A percentile compares a stretch with the other conserved stretches of the same genome.
These are phyloP conservation scores for Aureobasidium melanogenum DNA, from an alignment of 2,329 filamentous ascomycete species.

Conservation along the genomic window DNA sequence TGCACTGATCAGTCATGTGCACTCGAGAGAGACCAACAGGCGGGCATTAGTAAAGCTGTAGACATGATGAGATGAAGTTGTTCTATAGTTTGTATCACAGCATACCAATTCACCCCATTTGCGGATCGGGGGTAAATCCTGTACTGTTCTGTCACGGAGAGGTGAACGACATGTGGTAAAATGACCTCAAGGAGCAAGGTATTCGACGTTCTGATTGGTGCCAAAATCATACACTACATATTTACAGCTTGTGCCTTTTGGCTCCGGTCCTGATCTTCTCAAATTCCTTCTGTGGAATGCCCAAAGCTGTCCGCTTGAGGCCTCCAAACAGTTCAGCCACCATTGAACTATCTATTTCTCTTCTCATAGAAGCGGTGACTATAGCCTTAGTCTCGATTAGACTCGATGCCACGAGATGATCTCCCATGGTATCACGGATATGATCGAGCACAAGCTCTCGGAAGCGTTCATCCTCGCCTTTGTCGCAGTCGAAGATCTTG, in stretches of 20 bases:
- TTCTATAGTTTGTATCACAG: background rate
- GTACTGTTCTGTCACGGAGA: too few species aligned
- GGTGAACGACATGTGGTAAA: background rate
- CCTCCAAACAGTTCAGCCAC: background rate
- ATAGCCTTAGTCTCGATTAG: background rate
- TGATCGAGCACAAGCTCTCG: background rate
- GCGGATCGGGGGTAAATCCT: too few species aligned
- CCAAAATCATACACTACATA: too few species aligned
- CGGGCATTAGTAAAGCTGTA: slow-evolving; percentile 21
- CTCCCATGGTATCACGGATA: background rate
- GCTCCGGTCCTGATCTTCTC: background rate
- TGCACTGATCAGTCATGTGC: slow-evolving; percentile 45
- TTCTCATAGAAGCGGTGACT: background rate
- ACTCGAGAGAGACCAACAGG: slow-evolving; percentile 35
- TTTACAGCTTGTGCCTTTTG: background rate
- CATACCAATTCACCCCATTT: too few species aligned
- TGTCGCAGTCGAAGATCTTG: background rate
- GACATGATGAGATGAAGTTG: background rate
- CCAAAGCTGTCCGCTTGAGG: background rate
- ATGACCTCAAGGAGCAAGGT: too few species aligned
- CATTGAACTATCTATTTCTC: background rate
- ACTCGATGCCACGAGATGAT: background rate
- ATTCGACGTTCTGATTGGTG: too few species aligned
- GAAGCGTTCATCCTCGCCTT: background rate
- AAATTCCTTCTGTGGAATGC: background rate